Evolutionary conservation across 139 green algal species (phyloP), one percentile per base, ranked within the genome.

Genomic region (Spirogloea muscicola): DNA sequence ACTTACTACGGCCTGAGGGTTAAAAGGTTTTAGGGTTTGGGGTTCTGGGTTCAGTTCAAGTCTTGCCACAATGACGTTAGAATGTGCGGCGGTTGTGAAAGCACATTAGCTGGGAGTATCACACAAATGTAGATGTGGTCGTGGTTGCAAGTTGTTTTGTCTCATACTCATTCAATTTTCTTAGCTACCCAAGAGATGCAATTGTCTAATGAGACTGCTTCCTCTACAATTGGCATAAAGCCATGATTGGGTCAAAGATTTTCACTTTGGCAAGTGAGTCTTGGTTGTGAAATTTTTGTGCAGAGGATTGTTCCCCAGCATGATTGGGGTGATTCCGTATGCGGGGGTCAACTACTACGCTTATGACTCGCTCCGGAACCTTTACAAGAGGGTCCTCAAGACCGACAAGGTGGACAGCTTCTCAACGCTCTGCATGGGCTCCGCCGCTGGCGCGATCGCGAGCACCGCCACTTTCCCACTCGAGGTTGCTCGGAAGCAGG

Each of bases 311-410:
- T 13, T 38, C 3, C 72, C 72, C 34, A 68, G 37, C 21, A 18
- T 80, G 5, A 80, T 80, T n/a, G 72, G 72, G 21, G 69, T 80
- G 1, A 65, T 80, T n/a, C 72, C 72, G 48, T 80, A 80, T 36
- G 72, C 72, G 0, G 72, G 48, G 6, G 18, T 41, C 40, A 80
- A 80, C 42, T 76, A 76, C 36, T 80, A 52, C 34, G 60, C 72
- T 4, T 80, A 80, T 42, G 72, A 80, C 63, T 58, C 72, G 65
- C 49, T 80, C 25, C 48, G 63, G 13, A 77, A 34, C 21, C 33
- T 52, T 27, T 80, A 80, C 63, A 77, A 67, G 40, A 49, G 40
- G 46, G 0, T 79, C 0, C 38, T 34, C 33, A 76, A 80, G 37
- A 78, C 76, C 36, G 62, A 80, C 3, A 36, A 72, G 49, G 67